Base-by-base conservation (phyloP, 2,329 filamentous ascomycete species). In the Pestalotiopsis sp. region DNA sequence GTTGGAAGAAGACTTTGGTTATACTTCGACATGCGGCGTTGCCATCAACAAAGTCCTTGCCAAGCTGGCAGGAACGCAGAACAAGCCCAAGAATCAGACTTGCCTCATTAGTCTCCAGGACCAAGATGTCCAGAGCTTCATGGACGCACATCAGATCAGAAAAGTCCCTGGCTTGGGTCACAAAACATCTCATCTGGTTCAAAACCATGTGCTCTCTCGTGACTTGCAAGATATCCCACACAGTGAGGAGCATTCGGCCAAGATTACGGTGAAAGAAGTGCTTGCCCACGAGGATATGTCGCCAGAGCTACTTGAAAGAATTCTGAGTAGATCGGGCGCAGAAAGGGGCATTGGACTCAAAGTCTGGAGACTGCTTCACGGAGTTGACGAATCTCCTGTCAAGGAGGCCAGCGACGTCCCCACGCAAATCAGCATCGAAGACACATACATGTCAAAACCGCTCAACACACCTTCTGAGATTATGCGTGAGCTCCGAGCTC, bases 371-470 rank as follows among this genome's bases (percentile, higher is more conserved):
- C 82, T 97, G 6, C 81, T 98, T 2, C 91, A 98, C 76, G 95
- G 94, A 5, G 84, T 94, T 35, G 95, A 98, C 77, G 81, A 89
- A 65, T 84, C 86, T 0, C 89, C 93, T 68, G 94, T 98, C 20
- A 89, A 89, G 63, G 85, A 89, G 70, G 91, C 89, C 1, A 88
- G 88, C 72, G 87, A 89, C 58, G 80, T 97, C 1, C 95, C 95
- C 0, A 89, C 89, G 1, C 94, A 98, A 78, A 97, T 98, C 76
- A 96, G 93, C 78, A 96, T 98, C 70, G 95, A 98, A 76, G 94
- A 98, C 79, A 96, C 94, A 17, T 98, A 97, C 77, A 84, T 86
- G 40, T 84, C 86, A 1, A 86, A 88, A 26, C 88, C 89, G 0
- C 82, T 97, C 1, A 87, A 91, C 71, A 89, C 85, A 0, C 76